Evolutionary conservation across 75 land plant species (phyloP).

Genomic region (Pseudotsuga menziesii): DNA sequence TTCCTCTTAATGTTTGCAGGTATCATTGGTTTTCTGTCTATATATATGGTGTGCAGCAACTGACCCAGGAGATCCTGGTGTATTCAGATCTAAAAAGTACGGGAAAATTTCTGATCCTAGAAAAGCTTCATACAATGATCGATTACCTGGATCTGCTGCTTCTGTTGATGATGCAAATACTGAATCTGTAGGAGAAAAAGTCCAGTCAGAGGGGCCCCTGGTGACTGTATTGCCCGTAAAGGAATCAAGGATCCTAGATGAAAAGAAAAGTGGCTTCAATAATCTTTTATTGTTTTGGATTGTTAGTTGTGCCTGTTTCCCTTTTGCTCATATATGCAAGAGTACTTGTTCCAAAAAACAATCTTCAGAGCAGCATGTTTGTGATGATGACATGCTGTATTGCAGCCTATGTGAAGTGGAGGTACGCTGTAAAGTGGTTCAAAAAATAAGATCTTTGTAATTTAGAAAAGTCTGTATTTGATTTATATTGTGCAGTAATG

Average conservation of each 20-base stretch:
- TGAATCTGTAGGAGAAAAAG: conserved; percentile 18
- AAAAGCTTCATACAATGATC: conserved; percentile 19
- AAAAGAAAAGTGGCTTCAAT: conserved; percentile 9
- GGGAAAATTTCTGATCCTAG: conserved; percentile 25
- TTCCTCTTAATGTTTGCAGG: conserved; percentile 34
- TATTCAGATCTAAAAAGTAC: conserved; percentile 70
- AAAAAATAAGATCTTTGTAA: neutral
- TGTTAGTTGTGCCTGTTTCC: conserved; percentile 17
- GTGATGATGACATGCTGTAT: conserved; percentile 87
- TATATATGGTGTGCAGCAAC: conserved; percentile 90
- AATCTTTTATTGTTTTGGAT: neutral
- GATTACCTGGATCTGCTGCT: conserved; percentile 29
- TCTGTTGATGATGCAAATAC: conserved; percentile 30
- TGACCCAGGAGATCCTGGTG: conserved; percentile 83
- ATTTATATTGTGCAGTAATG: neutral
- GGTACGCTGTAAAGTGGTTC: conserved; percentile 28
- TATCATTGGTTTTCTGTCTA: conserved; percentile 41
- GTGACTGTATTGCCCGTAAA: conserved; percentile 10
- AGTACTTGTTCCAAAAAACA: conserved; percentile 20
- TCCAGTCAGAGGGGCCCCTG: conserved; percentile 13
- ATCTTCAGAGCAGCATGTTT: conserved; percentile 37
- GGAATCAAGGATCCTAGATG: neutral
- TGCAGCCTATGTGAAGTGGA: conserved; percentile 92
- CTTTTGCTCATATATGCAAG: conserved; percentile 29
- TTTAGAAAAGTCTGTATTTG: neutral